phyloP scores from a whole-genome alignment of 495 filamentous ascomycete genomes.

The Podospora bellae-mahoneyi region DNA sequence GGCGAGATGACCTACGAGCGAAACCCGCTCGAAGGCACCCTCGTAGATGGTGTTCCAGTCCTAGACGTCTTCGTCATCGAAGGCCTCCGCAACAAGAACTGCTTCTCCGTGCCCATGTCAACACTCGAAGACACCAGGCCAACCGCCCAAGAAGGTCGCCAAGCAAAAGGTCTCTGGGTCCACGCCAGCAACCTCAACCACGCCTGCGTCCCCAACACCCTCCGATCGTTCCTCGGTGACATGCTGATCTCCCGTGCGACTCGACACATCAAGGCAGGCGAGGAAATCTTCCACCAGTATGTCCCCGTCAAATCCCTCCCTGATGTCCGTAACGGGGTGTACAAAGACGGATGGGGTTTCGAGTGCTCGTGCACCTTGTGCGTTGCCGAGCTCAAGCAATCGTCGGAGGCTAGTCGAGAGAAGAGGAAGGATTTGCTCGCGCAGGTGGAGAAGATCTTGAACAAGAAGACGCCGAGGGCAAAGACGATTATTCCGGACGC shows the following conservation, averaged over 20 bases:
- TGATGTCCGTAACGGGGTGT: constrained; percentile 22
- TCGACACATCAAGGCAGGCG: constrained; percentile 43
- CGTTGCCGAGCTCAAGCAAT: constrained; percentile 22
- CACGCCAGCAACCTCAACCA: constrained; percentile 56
- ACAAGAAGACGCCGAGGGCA: constrained; percentile 23
- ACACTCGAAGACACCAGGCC: constrained; percentile 37
- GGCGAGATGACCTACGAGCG: constrained; percentile 33
- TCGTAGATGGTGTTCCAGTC: constrained; percentile 46
- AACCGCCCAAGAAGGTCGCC: constrained; percentile 20
- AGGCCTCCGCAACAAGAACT: constrained; percentile 46
- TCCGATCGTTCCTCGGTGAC: constrained; percentile 56
- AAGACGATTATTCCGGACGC: constrained; percentile 30
- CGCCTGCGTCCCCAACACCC: constrained; percentile 50
- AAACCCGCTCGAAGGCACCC: constrained; percentile 30
- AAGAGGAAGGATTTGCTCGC: constrained; percentile 28
- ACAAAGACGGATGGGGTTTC: constrained; percentile 46
- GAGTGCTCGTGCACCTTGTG: constrained; percentile 48
- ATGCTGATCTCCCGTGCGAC: constrained; percentile 54
- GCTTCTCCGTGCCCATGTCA: constrained; percentile 46
- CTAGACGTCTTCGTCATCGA: constrained; percentile 53
- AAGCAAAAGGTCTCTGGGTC: constrained; percentile 51
- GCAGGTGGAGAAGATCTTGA: constrained; percentile 28
- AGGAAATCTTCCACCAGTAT: constrained; percentile 49
- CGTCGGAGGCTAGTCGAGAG: constrained; percentile 16
- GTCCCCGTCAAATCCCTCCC: constrained; percentile 28